Evolutionary conservation across 768 basidiomycete genomes (phyloP).

Genomic region (Amanita rimosa): DNA sequence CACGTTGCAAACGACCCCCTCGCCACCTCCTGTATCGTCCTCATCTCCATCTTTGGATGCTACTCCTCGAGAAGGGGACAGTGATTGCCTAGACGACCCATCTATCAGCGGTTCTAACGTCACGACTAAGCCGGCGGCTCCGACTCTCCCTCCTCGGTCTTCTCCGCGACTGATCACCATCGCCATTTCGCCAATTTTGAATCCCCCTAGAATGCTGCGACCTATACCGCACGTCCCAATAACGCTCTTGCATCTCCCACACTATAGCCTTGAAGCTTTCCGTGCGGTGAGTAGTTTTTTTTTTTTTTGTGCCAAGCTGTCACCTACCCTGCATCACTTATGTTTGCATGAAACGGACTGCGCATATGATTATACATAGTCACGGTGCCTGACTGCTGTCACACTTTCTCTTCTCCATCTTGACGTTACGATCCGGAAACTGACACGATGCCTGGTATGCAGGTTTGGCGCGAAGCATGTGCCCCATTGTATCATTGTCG

Average conservation of each 20-base stretch:
- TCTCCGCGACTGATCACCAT: conserved; percentile 17
- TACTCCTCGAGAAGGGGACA: conserved; percentile 19
- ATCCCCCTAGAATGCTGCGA: conserved; percentile 47
- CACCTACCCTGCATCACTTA: background rate
- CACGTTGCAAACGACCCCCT: conserved; percentile 70
- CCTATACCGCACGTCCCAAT: conserved; percentile 63
- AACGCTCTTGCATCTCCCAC: conserved; percentile 40
- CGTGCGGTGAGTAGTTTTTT: conserved; percentile 31
- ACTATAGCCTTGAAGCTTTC: conserved; percentile 47
- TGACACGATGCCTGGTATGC: conserved; percentile 7
- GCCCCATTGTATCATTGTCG: conserved; percentile 61
- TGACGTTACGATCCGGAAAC: background rate
- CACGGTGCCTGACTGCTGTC: background rate
- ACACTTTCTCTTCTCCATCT: background rate
- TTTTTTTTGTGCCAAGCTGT: too few relatives aligned
- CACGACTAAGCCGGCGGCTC: conserved; percentile 4
- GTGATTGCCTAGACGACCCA: conserved; percentile 12
- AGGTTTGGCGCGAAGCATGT: conserved; percentile 72
- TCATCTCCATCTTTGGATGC: conserved; percentile 4
- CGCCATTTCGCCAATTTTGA: conserved; percentile 47
- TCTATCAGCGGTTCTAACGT: conserved; percentile 2
- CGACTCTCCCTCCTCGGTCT: conserved; percentile 1
- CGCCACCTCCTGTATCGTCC: conserved; percentile 40
- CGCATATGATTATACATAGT: background rate
- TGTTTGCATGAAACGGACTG: background rate